phyloP scores from a whole-genome alignment of 441 rosid species.

The Populus hybrid region DNA sequence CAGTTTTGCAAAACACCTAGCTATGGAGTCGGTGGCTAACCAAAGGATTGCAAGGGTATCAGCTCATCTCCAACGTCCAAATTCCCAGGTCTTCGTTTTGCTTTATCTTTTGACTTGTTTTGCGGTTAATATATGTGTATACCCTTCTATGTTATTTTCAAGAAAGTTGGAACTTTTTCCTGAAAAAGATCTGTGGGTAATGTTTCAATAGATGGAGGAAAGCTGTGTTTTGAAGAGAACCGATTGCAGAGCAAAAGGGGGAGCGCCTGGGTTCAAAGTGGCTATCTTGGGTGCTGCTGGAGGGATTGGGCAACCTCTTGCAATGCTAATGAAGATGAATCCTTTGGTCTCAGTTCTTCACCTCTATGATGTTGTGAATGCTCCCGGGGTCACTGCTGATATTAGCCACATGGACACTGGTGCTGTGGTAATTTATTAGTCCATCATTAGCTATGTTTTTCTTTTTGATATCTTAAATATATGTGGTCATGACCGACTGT shows the following conservation, averaged over 20 bases:
- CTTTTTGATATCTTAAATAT: neutral
- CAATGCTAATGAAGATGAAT: conserved; percentile 89
- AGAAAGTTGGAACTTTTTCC: neutral
- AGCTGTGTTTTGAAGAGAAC: conserved; percentile 40
- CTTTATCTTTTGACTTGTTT: neutral
- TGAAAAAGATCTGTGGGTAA: neutral
- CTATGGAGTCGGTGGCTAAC: conserved; percentile 60
- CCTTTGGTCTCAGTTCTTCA: conserved; percentile 93
- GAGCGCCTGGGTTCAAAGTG: conserved; percentile 76
- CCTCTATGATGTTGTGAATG: conserved; percentile 89
- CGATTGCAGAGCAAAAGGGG: conserved; percentile 73
- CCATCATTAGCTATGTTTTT: neutral
- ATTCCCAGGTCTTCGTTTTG: conserved; percentile 33
- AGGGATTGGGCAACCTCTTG: conserved; percentile 87
- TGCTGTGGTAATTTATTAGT: conserved; percentile 58
- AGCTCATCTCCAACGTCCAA: conserved; percentile 62
- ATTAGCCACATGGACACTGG: conserved; percentile 95
- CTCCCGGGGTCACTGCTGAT: conserved; percentile 93
- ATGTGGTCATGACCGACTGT: neutral
- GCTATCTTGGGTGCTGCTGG: conserved; percentile 94
- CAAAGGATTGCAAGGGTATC: conserved; percentile 65
- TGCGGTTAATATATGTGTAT: neutral
- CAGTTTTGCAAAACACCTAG: conserved; percentile 9
- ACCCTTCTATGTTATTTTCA: neutral
- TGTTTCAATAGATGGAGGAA: conserved; percentile 33